These are phyloP conservation scores for Dendrocalamus sinicus DNA, from an alignment of 176 grass and related monocot species.

Conservation along the genomic window DNA sequence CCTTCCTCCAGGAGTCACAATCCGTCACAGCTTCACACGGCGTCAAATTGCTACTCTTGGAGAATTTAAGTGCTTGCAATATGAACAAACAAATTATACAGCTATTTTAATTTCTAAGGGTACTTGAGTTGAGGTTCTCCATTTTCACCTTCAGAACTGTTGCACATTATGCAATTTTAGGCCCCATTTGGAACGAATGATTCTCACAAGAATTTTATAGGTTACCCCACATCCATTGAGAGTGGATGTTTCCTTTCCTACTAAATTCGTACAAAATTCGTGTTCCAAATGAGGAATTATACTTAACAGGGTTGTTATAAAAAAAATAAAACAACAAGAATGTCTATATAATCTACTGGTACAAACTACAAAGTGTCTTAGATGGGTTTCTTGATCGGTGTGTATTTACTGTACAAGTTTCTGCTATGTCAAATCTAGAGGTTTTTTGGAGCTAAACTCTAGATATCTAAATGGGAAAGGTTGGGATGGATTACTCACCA, in stretches of 20 bases:
- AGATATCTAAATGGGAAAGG: not conserved
- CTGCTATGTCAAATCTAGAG: not conserved
- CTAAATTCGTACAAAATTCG: not conserved
- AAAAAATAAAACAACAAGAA: not conserved
- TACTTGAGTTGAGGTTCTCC: not conserved
- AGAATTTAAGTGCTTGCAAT: not conserved
- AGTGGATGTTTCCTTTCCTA: not conserved
- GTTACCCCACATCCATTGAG: not conserved
- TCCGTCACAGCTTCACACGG: not conserved
- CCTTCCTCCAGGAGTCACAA: not conserved
- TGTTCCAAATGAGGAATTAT: not conserved
- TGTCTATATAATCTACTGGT: not conserved
- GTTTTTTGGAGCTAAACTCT: not conserved
- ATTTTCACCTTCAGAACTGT: not conserved
- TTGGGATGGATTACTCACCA: not conserved
- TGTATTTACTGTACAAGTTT: not conserved
- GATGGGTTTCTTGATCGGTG: not conserved
- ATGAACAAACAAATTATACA: constrained; percentile 19
- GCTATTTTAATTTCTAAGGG: not conserved
- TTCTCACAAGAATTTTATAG: not conserved
- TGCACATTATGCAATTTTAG: not conserved
- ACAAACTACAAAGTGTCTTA: not conserved
- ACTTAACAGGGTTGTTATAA: not conserved
- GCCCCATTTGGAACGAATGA: not conserved
- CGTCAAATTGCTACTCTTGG: not conserved